Base-by-base conservation (phyloP, 495 filamentous ascomycete species). In the Annulohypoxylon moriforme region DNA sequence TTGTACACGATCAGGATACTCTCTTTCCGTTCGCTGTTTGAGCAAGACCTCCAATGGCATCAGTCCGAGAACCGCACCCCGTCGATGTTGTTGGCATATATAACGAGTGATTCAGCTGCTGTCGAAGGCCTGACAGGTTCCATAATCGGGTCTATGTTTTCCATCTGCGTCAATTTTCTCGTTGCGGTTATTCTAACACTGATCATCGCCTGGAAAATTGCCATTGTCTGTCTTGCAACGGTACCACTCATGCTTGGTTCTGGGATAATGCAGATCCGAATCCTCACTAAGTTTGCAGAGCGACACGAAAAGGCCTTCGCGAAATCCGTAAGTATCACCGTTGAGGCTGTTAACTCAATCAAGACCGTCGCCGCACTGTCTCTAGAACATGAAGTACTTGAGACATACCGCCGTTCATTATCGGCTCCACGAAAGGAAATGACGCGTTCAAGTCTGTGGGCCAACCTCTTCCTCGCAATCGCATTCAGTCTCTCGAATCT, bases 171-270 rank as follows among this genome's bases (percentile, higher is more conserved):
- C 72, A 86, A 52, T 81, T 85, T 55, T 68, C 0, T 84, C 16
- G 79, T 69, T 0, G 82, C 86, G 8, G 81, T 89, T 58, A 78
- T 84, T 11, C 76, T 90, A 25, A 82, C 88, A 0, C 86, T 90
- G 64, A 76, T 86, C 14, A 81, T 89, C 56, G 89, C 88, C 4
- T 91, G 89, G 89, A 90, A 90, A 67, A 82, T 91, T 2, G 84
- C 82, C 3, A 77, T 88, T 0, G 84, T 89, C 8, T 79, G 87
- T 34, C 82, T 90, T 20, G 84, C 83, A 4, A 81, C 81, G 2
- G 75, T 90, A 25, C 88, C 89, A 13, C 77, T 86, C 16, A 76
- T 90, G 47, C 78, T 90, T 22, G 74, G 84, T 3, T 81, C 87
- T 7, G 87, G 86, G 0, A 80, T 89, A 53, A 84, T 91, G 84